Conservation (phyloP, 768 basidiomycete genomes). For the Suillus subaureus region DNA sequence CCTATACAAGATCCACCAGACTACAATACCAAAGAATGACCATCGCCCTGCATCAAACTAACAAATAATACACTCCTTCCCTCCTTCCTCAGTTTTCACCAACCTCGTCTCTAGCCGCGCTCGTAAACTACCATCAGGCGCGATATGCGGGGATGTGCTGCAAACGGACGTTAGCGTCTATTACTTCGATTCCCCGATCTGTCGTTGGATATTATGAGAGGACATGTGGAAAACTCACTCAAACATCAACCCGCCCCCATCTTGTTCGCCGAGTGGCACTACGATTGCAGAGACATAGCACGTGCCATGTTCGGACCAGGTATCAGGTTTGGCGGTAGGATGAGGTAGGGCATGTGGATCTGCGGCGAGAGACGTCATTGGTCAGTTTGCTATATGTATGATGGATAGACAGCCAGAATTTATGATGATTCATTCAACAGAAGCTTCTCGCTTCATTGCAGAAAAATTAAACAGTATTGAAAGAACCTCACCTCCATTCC, state of each 20-base stretch:
- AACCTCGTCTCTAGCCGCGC: conserved; percentile 50
- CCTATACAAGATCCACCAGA: not conserved
- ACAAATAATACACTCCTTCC: conserved; percentile 48
- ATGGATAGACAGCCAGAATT: not conserved
- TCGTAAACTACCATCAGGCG: conserved; percentile 45
- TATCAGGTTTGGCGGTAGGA: conserved; percentile 5
- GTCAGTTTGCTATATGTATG: not conserved
- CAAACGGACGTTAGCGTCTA: not conserved
- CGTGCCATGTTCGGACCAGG: conserved; percentile 20
- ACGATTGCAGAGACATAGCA: conserved; percentile 33
- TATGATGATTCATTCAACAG: not conserved
- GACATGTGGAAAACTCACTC: conserved; percentile 41
- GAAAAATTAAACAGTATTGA: not conserved
- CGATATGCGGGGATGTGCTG: conserved; percentile 51
- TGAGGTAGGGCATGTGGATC: conserved; percentile 12
- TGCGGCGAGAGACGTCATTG: not conserved
- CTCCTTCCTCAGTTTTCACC: conserved; percentile 30
- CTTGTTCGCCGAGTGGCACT: conserved; percentile 41
- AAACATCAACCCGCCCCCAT: conserved; percentile 51
- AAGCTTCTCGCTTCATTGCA: not conserved
- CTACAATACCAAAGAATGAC: not conserved
- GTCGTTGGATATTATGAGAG: not conserved
- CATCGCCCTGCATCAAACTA: conserved; percentile 19
- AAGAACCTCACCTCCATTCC: not conserved
- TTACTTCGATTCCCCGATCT: not conserved